Evolutionary conservation across 1,284 basidiomycete species (phyloP).

Genomic region (Erythrobasidium hasegawianum): DNA sequence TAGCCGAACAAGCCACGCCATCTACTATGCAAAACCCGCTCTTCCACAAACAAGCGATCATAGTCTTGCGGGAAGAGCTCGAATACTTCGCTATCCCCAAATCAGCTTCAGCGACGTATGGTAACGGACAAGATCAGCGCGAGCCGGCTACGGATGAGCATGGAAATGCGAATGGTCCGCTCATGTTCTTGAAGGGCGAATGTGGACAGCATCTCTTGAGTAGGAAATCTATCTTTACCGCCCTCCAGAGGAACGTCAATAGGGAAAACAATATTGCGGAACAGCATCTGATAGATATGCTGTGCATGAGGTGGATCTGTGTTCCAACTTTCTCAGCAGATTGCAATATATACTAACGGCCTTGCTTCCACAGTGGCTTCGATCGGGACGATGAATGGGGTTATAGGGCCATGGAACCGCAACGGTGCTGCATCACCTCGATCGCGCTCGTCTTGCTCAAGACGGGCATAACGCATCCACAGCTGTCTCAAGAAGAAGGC

Average conservation of each 20-base stretch:
- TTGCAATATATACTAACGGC: not conserved
- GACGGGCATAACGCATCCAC: slow-evolving; percentile 80
- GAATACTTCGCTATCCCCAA: slow-evolving; percentile 96
- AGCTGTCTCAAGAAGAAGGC: slow-evolving; percentile 36
- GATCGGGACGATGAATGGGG: slow-evolving; percentile 96
- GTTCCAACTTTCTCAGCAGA: not conserved
- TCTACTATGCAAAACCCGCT: slow-evolving; percentile 70
- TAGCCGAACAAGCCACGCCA: slow-evolving; percentile 60
- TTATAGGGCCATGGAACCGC: slow-evolving; percentile 89
- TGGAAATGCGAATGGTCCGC: slow-evolving; percentile 69
- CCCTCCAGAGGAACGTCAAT: slow-evolving; percentile 95
- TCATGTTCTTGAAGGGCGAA: slow-evolving; percentile 71
- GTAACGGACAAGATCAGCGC: not conserved
- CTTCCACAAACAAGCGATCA: slow-evolving; percentile 94
- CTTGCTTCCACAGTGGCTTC: slow-evolving; percentile 68
- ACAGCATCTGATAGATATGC: slow-evolving; percentile 99
- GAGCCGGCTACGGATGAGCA: slow-evolving; percentile 60
- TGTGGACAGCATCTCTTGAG: slow-evolving; percentile 85
- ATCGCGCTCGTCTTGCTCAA: slow-evolving; percentile 96
- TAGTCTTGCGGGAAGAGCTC: slow-evolving; percentile 93
- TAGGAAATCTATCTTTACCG: slow-evolving; percentile 91
- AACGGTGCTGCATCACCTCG: slow-evolving; percentile 93
- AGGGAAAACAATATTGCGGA: slow-evolving; percentile 99
- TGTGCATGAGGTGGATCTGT: slow-evolving; percentile 85
- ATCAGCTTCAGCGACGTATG: slow-evolving; percentile 48